Percentiles rank a stretch among this genome's conserved stretches.
Evolutionary conservation across 768 basidiomycete genomes (phyloP).

Genomic region (Russula griseocarnosa): DNA sequence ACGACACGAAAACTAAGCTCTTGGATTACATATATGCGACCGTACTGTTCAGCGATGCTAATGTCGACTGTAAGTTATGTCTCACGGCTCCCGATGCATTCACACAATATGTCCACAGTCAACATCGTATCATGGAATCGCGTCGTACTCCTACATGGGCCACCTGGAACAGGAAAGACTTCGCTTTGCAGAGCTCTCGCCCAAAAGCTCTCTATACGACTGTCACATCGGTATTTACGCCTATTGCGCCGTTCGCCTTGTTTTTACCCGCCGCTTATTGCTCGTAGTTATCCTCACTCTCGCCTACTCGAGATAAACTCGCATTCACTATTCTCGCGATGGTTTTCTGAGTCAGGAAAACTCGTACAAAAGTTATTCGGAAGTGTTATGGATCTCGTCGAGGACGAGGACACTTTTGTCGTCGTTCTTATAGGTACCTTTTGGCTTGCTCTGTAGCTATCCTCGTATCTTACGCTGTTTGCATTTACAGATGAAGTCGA

Average conservation of each 20-base stretch:
- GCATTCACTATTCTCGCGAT: slow-evolving; percentile 95
- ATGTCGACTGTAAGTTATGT: slow-evolving; percentile 64
- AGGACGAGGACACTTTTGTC: slow-evolving; percentile 88
- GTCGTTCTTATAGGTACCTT: slow-evolving; percentile 84
- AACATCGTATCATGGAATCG: slow-evolving; percentile 96
- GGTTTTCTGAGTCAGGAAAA: slow-evolving; percentile 99
- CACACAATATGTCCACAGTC: slow-evolving; percentile 41
- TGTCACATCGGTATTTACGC: slow-evolving; percentile 66
- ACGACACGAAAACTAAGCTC: slow-evolving; percentile 79
- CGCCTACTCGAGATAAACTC: slow-evolving; percentile 96
- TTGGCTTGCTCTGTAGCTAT: neutral
- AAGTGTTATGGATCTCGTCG: slow-evolving; percentile 84
- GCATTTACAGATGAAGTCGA: slow-evolving; percentile 82
- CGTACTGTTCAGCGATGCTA: slow-evolving; percentile 83
- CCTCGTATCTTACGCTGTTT: neutral
- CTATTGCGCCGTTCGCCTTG: neutral
- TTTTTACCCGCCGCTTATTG: neutral
- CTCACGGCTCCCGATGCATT: slow-evolving; percentile 11
- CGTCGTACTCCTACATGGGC: slow-evolving; percentile 90
- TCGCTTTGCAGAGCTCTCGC: slow-evolving; percentile 91
- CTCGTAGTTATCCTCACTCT: slow-evolving; percentile 71
- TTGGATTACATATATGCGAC: slow-evolving; percentile 96
- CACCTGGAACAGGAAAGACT: slow-evolving; percentile 97
- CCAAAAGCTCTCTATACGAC: slow-evolving; percentile 89
- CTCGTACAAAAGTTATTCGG: slow-evolving; percentile 91